These are phyloP conservation scores for Aphanomyces euteiches DNA, from an alignment of 352 stramenopile genomes.

Conservation along the genomic window DNA sequence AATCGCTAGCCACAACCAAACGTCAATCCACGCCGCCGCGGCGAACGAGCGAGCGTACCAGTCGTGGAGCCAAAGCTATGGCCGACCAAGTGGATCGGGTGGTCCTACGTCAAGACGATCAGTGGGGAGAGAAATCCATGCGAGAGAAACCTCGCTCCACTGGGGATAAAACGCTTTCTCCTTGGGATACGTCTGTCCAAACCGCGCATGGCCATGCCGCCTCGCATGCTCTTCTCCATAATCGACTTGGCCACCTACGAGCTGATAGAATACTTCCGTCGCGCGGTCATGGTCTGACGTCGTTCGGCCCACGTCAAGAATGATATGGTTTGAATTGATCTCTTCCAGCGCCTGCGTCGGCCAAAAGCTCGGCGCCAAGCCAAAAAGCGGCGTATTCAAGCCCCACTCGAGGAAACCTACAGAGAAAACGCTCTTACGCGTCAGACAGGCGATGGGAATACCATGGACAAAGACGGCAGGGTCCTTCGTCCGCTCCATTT, in stretches of 20 bases:
- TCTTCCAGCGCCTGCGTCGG: conserved; percentile 44
- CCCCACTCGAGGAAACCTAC: conserved; percentile 44
- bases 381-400: conserved; percentile 44
- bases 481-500: conserved; percentile 44
- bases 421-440: not conserved
- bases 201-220: conserved; percentile 40
- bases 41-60: conserved; percentile 3
- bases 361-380: conserved; percentile 51
- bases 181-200: conserved; percentile 40
- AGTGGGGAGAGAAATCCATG: not conserved
- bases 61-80: conserved; percentile 64
- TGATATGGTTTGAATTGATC: conserved; percentile 52
- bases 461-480: conserved; percentile 66
- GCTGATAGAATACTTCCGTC: conserved; percentile 63
- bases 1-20: conserved; percentile 34
- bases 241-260: conserved; percentile 54
- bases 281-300: conserved; percentile 69
- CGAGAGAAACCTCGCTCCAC: conserved; percentile 42
- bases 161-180: conserved; percentile 35
- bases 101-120: conserved; percentile 13
- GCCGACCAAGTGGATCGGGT: conserved; percentile 56
- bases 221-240: conserved; percentile 52
- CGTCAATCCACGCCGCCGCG: too few relatives aligned
- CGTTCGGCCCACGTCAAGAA: conserved; percentile 54
- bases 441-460: conserved; percentile 16